Conservation (phyloP, 495 filamentous ascomycete species). For the Staphylotrichum tortipilum region DNA sequence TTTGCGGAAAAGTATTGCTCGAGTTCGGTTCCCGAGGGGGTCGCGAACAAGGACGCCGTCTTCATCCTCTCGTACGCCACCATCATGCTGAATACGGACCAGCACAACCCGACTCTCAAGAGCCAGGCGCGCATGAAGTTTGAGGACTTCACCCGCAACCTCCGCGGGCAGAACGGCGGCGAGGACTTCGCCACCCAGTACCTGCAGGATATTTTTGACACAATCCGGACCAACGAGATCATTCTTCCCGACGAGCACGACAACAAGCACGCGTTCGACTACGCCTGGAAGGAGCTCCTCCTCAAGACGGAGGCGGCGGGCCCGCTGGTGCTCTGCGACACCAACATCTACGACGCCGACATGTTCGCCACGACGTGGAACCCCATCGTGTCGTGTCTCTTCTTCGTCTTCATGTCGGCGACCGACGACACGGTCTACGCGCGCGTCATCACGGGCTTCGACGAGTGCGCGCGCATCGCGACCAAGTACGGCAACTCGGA, state of each 20-base stretch:
- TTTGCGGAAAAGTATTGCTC: slow-evolving; percentile 83
- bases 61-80: slow-evolving; percentile 91
- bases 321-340: slow-evolving; percentile 70
- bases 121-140: slow-evolving; percentile 69
- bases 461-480: slow-evolving; percentile 91
- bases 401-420: slow-evolving; percentile 98
- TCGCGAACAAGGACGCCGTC: slow-evolving; percentile 81
- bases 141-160: slow-evolving; percentile 72
- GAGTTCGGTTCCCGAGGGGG: slow-evolving; percentile 59
- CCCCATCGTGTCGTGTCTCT: slow-evolving; percentile 86
- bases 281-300: slow-evolving; percentile 91
- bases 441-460: slow-evolving; percentile 85
- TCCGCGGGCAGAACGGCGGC: slow-evolving; percentile 79
- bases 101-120: slow-evolving; percentile 90
- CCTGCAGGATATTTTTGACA: slow-evolving; percentile 79
- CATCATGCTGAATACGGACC: slow-evolving; percentile 91
- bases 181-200: slow-evolving; percentile 80
- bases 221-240: slow-evolving; percentile 87
- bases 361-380: slow-evolving; percentile 98
- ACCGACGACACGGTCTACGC: slow-evolving; percentile 96
- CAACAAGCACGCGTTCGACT: slow-evolving; percentile 90
- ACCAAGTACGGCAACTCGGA: slow-evolving; percentile 77
- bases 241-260: slow-evolving; percentile 96
- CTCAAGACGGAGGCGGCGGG: slow-evolving; percentile 72
- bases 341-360: slow-evolving; percentile 90